Base-by-base conservation (phyloP, 2,329 filamentous ascomycete species). In the Colletotrichum coccodes region DNA sequence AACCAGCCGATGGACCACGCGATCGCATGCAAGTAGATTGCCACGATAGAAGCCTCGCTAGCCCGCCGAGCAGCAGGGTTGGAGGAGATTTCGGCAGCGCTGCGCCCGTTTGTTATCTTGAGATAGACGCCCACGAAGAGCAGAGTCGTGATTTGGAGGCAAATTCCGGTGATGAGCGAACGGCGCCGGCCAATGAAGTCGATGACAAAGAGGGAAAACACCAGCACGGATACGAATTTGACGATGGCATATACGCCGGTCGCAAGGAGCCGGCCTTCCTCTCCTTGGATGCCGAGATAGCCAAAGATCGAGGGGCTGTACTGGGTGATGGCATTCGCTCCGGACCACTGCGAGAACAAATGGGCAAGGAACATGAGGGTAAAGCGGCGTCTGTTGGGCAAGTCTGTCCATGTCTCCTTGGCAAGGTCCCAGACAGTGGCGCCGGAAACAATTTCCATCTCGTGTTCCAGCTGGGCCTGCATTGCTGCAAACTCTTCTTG, bases 1-100 rank as follows among this genome's bases (percentile, higher is more conserved):
- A 84, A 84, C 81, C 81, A 85, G 0, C 83, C 82, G n/a, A 85
- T 80, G 0, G 81, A 82, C 81, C 81, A 84, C 1, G 79, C 82
- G 6, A 83, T 73, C 9, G 82, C 82, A 18, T 80, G 79, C 23
- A 84, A 57, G 70, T 83, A 85, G 5, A 85, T 83, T 32, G 80
- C 78, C 0, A 79, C 80, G 36, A 84, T 83, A 1, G 81, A 80
- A 1, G 76, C 81, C 0, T 77, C 78, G 56, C 76, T 78, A 1
- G 80, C 81, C 8, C 73, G 70, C 57, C 78, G 75, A 0, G 74
- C 56, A 4, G 72, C 71, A 0, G 70, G 38, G 9, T 69, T 71
- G 0, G 54, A 52, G 34, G 70, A 70, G 1, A 78, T 75, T 0
- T 54, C 26, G n/a, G 68, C 71, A 0, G 64, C 38, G 0, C 72